Evolutionary conservation across 2,329 filamentous ascomycete species (phyloP), one percentile per base, ranked within the genome.

Genomic region (Apiospora hydei): DNA sequence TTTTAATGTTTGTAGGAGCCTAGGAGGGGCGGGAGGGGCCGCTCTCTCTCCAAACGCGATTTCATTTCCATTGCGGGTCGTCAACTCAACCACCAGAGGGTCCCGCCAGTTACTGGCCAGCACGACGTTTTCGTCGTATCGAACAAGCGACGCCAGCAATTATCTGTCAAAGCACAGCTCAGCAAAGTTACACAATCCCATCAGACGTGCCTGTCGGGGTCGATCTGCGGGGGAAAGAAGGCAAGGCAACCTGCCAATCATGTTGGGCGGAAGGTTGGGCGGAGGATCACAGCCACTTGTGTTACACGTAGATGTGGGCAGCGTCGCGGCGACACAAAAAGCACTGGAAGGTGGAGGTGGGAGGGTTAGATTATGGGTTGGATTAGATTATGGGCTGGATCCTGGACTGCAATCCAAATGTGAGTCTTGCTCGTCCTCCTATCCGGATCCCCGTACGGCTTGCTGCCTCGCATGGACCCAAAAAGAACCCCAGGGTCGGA

Each of bases 1-100:
- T 10, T 11, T 49, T 49, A 21, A 6, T 49, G 46, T 16, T 46
- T 30, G 26, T 3, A 46, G 44, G 6, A 18, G 14, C 14, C 13
- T 14, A 30, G 51, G 24, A 34, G 16, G 51, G 51, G 51, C 53
- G 53, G 53, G 53, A 61, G 18, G 53, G 53, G 53, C 53, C 53
- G 53, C 16, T 21, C 26, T 18, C 26, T 8, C 14, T 38, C 8
- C 51, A 57, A 34, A 21, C 3, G 49, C 24, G 11, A 53, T 53
- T 53, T 24, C 30, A 10, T 3, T n/a, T n/a, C 21, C 46, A 38
- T 30, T 61, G 53, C 34, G 53, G 53, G 53, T 38, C 30, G 21
- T 21, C 30, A 18, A 26, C 7, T 30, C 24, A 34, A 57, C 24
- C 51, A 30, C 24, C 26, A 30, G 2, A 30, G 26, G 26, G 26